phyloP scores from a whole-genome alignment of 2,329 filamentous ascomycete genomes.

The Xylariales sp. region DNA sequence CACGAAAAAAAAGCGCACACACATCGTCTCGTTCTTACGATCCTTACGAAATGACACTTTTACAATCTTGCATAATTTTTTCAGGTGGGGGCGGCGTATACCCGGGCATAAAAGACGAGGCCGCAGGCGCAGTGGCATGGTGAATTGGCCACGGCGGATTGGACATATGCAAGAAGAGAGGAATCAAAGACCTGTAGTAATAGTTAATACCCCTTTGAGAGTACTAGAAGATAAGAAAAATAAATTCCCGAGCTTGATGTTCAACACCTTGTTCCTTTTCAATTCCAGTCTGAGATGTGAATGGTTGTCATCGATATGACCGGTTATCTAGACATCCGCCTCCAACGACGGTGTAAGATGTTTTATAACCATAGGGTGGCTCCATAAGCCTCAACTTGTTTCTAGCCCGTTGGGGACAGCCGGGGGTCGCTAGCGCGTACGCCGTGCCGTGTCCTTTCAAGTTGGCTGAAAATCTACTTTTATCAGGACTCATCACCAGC shows the following conservation, averaged over 20 bases:
- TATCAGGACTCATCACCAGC: no score
- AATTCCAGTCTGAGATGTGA: not conserved
- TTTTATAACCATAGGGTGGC: no score
- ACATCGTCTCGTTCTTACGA: slow-evolving; percentile 61
- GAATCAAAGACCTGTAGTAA: slow-evolving; percentile 44
- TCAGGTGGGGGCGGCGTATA: slow-evolving; percentile 29
- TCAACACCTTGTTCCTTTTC: slow-evolving; percentile 21
- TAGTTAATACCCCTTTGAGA: slow-evolving; percentile 47
- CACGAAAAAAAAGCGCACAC: slow-evolving; percentile 27
- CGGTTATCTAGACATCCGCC: no score
- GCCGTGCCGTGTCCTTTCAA: no score
- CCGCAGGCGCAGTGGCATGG: slow-evolving; percentile 8
- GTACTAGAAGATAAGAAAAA: slow-evolving; percentile 39
- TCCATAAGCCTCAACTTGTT: no score
- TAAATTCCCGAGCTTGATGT: slow-evolving; percentile 42
- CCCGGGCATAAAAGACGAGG: slow-evolving; percentile 14
- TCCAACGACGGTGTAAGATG: no score
- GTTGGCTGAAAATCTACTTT: no score
- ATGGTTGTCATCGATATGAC: no score
- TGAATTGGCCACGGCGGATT: slow-evolving; percentile 11
- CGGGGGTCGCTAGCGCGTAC: no score
- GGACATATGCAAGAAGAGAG: slow-evolving; percentile 37
- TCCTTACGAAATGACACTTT: slow-evolving; percentile 62
- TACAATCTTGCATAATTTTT: slow-evolving; percentile 47
- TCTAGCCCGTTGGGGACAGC: no score